phyloP scores from a whole-genome alignment of 345 rosid species.

The Theobroma cacao region DNA sequence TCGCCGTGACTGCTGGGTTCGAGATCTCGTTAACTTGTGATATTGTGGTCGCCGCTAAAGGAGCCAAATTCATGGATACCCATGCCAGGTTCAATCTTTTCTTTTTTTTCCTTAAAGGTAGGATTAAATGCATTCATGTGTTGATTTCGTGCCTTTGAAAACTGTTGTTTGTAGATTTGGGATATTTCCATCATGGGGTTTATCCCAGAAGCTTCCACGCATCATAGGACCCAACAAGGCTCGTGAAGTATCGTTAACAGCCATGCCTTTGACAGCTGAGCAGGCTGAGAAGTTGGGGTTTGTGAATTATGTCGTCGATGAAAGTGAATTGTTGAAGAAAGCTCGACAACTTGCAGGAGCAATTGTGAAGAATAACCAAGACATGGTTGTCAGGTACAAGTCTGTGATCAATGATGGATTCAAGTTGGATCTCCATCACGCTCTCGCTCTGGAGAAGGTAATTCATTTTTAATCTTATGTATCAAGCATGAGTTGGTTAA shows the following conservation, averaged over 20 bases:
- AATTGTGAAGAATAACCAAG: conserved; percentile 68
- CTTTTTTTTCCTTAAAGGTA: not conserved
- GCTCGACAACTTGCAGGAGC: conserved; percentile 65
- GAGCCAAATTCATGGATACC: conserved; percentile 82
- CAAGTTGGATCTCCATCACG: conserved; percentile 68
- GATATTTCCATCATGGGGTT: conserved; percentile 96
- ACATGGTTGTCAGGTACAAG: conserved; percentile 72
- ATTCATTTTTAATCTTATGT: not conserved
- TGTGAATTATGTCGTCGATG: conserved; percentile 83
- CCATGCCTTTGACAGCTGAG: conserved; percentile 70
- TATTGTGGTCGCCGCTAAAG: conserved; percentile 65
- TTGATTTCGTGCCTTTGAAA: not conserved
- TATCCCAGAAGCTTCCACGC: conserved; percentile 87
- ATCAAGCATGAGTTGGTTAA: not conserved
- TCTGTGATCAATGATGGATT: conserved; percentile 78
- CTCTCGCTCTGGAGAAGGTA: conserved; percentile 90
- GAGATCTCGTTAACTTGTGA: conserved; percentile 92
- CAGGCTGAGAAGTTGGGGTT: conserved; percentile 82
- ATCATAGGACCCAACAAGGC: conserved; percentile 81
- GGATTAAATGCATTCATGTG: not conserved
- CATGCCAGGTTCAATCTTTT: conserved; percentile 55
- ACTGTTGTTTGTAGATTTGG: conserved; percentile 51
- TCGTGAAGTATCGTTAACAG: conserved; percentile 70
- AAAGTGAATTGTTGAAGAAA: conserved; percentile 54
- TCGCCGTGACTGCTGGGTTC: conserved; percentile 89